Conservation (phyloP, 495 filamentous ascomycete genomes). For the Cercophora newfieldiana region DNA sequence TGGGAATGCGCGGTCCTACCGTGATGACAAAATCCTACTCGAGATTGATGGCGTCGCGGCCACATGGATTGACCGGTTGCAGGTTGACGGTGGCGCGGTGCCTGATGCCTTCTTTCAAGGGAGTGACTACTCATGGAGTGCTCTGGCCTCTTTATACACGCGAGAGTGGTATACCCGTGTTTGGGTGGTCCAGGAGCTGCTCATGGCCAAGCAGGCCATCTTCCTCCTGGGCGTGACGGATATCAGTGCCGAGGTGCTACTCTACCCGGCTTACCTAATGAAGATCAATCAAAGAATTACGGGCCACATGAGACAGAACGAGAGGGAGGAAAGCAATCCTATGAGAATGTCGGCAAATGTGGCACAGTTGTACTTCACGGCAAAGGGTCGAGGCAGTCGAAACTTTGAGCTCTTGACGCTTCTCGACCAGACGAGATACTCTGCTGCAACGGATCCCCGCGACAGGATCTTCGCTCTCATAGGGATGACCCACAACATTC, state of each 20-base stretch:
- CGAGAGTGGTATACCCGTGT: not conserved
- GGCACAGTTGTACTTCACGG: not conserved
- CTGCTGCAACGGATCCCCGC: not conserved
- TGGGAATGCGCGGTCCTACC: not conserved
- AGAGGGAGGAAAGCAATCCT: not conserved
- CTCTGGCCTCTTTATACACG: not conserved
- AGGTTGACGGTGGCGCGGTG: not conserved
- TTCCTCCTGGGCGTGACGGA: not conserved
- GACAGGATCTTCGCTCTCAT: not conserved
- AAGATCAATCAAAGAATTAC: not conserved
- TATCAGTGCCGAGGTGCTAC: not conserved
- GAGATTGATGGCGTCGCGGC: not conserved
- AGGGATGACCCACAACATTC: not conserved
- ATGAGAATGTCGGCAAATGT: not conserved
- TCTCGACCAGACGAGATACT: not conserved
- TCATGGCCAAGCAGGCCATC: not conserved
- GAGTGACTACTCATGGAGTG: not conserved
- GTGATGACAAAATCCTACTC: not conserved
- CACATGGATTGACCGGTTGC: not conserved
- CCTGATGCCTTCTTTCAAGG: not conserved
- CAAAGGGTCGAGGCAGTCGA: not conserved
- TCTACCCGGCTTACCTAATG: not conserved
- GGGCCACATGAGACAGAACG: not conserved
- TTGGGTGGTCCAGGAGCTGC: not conserved
- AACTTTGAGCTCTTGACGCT: not conserved